Conservation (phyloP, 345 rosid species). For the Moricandia moricandioides region DNA sequence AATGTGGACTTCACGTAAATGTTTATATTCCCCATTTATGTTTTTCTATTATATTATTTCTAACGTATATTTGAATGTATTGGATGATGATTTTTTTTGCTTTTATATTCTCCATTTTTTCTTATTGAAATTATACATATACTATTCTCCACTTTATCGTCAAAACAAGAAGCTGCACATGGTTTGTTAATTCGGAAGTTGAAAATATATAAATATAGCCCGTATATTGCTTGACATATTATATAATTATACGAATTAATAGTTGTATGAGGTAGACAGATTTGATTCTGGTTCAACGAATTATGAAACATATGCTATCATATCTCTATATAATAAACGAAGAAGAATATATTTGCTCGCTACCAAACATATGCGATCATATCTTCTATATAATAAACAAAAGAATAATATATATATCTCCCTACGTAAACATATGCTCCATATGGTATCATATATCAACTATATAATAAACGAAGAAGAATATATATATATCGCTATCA, state of each 20-base stretch:
- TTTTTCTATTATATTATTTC: neutral
- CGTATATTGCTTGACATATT: slow-evolving; percentile 14
- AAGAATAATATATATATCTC: neutral
- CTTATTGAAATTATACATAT: too few relatives aligned
- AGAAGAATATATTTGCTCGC: neutral
- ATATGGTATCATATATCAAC: too few relatives aligned
- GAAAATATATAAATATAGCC: neutral
- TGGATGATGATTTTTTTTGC: neutral
- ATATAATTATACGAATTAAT: slow-evolving; percentile 8
- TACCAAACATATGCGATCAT: slow-evolving; percentile 2
- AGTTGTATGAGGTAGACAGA: slow-evolving; percentile 19
- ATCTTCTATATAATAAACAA: neutral
- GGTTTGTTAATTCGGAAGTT: slow-evolving; percentile 13
- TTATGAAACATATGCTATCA: slow-evolving; percentile 12
- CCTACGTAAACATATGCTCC: too few relatives aligned
- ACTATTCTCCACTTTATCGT: slow-evolving; percentile 5
- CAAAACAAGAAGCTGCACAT: slow-evolving; percentile 27
- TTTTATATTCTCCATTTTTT: neutral
- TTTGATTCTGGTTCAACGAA: slow-evolving; percentile 27
- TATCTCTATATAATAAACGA: slow-evolving; percentile 23
- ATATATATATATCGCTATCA: neutral
- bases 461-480: slow-evolving; percentile 21
- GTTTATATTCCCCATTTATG: neutral
- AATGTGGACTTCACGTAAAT: slow-evolving; percentile 24
- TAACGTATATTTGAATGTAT: neutral